Evolutionary conservation across 805 yeast genomes (phyloP).

Genomic region (Saccharomycopsis sp.): DNA sequence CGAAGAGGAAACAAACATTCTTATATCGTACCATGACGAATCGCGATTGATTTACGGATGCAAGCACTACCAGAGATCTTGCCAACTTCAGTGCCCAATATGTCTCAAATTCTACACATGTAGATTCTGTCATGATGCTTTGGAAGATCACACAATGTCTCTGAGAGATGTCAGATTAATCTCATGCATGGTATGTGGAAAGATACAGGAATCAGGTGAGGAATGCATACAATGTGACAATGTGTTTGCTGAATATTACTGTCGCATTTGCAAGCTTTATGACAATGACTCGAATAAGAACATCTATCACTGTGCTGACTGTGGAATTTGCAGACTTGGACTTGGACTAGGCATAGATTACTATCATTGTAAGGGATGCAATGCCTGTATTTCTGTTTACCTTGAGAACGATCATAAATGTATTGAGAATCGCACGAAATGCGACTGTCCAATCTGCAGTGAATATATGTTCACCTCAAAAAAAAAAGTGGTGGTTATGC

Average conservation of each 20-base stretch:
- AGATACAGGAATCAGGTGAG: conserved; percentile 67
- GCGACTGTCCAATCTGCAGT: conserved; percentile 89
- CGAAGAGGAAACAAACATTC: conserved; percentile 40
- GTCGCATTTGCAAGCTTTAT: conserved; percentile 71
- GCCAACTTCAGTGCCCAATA: conserved; percentile 73
- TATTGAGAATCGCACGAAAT: conserved; percentile 79
- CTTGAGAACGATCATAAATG: conserved; percentile 74
- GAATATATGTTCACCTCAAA: conserved; percentile 84
- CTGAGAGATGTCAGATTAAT: conserved; percentile 59
- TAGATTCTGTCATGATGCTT: conserved; percentile 79
- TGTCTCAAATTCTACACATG: conserved; percentile 77
- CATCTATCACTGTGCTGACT: conserved; percentile 86
- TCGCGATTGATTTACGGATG: conserved; percentile 58
- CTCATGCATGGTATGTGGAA: conserved; percentile 73
- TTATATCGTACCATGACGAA: conserved; percentile 36
- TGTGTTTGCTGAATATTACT: conserved; percentile 69
- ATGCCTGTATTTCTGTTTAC: conserved; percentile 79
- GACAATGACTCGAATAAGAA: conserved; percentile 75
- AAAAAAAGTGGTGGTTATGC: conserved; percentile 81
- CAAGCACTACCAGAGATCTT: conserved; percentile 72
- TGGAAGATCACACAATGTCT: conserved; percentile 48
- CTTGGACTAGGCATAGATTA: conserved; percentile 82
- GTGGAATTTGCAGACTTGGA: conserved; percentile 91
- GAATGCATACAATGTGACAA: conserved; percentile 63
- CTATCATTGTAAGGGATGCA: conserved; percentile 86